A percentile compares a stretch with the other conserved stretches of the same genome.
These are phyloP conservation scores for Nannizzia gypsea DNA, from an alignment of 2,329 filamentous ascomycete genomes.

Conservation along the genomic window DNA sequence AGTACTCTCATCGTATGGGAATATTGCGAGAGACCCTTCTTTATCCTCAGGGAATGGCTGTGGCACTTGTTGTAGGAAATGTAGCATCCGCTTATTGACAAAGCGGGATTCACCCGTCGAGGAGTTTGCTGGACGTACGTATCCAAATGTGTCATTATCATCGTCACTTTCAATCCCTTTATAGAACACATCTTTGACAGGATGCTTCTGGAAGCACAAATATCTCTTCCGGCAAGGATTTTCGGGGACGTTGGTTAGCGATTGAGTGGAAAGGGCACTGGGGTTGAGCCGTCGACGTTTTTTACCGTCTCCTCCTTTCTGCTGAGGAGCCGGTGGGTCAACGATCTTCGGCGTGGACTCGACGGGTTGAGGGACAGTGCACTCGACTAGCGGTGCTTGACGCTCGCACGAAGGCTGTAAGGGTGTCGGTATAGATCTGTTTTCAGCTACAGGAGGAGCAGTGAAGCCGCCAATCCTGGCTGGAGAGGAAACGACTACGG, in stretches of 20 bases:
- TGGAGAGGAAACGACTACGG: background rate
- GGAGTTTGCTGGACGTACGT: slow-evolving; percentile 16
- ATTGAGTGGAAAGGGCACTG: background rate
- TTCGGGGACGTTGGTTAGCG: background rate
- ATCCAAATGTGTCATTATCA: slow-evolving; percentile 18
- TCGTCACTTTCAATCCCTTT: slow-evolving; percentile 18
- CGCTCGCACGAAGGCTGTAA: background rate
- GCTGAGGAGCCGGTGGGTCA: slow-evolving; percentile 2
- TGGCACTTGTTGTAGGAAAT: slow-evolving; percentile 21
- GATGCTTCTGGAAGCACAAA: slow-evolving; percentile 17
- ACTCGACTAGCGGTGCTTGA: background rate
- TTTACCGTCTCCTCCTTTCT: slow-evolving; percentile 20
- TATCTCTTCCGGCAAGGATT: background rate
- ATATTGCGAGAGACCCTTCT: slow-evolving; percentile 21
- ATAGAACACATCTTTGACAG: slow-evolving; percentile 35
- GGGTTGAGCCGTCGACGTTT: slow-evolving; percentile 24
- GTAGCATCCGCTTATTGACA: slow-evolving; percentile 22
- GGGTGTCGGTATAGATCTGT: background rate
- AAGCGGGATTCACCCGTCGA: slow-evolving; percentile 21
- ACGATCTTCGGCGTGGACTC: background rate
- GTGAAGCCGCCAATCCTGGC: background rate
- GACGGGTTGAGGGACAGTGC: background rate
- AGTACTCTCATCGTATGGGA: background rate
- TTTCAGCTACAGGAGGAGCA: background rate
- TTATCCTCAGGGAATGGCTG: slow-evolving; percentile 15